These are phyloP conservation scores for Penicillium cataractarum DNA, from an alignment of 495 filamentous ascomycete species.

Conservation along the genomic window DNA sequence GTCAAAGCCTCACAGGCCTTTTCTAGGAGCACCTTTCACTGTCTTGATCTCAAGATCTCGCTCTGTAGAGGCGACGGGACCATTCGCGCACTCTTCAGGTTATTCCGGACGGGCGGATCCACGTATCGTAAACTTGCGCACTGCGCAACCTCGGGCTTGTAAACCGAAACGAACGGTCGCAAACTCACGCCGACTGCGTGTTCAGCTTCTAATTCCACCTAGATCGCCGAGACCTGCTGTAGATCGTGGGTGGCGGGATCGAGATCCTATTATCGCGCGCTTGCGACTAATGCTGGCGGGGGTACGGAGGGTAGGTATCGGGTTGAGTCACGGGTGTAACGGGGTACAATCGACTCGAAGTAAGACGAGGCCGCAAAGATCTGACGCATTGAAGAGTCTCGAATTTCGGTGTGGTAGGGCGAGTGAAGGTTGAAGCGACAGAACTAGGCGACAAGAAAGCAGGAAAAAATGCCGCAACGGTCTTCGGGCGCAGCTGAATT, in stretches of 20 bases:
- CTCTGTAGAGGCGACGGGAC: conserved; percentile 25
- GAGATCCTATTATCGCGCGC: conserved; percentile 29
- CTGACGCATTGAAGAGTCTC: conserved; percentile 33
- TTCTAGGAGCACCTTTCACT: conserved; percentile 5
- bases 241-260: conserved; percentile 5
- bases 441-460: conserved; percentile 5
- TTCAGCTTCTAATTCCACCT: conserved; percentile 5
- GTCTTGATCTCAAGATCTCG: conserved; percentile 19
- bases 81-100: conserved; percentile 24
- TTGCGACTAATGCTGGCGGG: conserved; percentile 31
- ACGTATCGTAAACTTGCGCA: conserved; percentile 22
- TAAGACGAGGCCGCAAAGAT: conserved; percentile 17
- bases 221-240: conserved; percentile 3
- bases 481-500: conserved; percentile 27
- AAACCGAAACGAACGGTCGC: conserved; percentile 12
- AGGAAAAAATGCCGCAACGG: conserved; percentile 34
- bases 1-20: not conserved
- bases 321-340: conserved; percentile 31
- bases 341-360: conserved; percentile 32
- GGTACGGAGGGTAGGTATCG: conserved; percentile 19
- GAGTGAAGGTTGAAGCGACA: conserved; percentile 23
- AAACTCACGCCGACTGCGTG: not conserved
- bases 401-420: not conserved
- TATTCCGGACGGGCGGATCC: conserved; percentile 23
- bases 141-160: conserved; percentile 15